Evolutionary conservation across 352 stramenopile species (phyloP), one percentile per base, ranked within the genome.

Genomic region (Phytopythium delawarense): DNA sequence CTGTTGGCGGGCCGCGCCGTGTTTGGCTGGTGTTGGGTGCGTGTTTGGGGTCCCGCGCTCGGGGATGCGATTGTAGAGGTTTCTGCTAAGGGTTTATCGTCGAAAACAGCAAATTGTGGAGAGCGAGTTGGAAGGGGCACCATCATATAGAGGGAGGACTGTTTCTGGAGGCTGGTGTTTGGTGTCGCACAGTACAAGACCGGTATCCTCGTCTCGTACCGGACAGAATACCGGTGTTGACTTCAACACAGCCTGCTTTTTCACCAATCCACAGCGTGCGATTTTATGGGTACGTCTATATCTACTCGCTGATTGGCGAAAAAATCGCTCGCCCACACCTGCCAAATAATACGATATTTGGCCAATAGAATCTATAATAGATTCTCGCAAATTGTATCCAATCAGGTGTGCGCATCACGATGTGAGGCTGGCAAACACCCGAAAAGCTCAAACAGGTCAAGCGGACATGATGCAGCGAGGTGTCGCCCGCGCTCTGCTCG

Each of bases 401-500:
- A 52, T 52, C 23, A 34, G 13, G n/a, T 9, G 21, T 23, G 23
- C 7, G 1, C 12, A 34, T 34, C 13, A 12, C 4, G 21, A 52
- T 34, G 46, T 52, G 46, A 12, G 46, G 46, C 46, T 52, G 46
- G 46, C 32, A 52, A 21, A 12, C 13, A 34, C 25, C 1, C 16
- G 45, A 51, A 32, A 51, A 51, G 44, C 45, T 35, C 46, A 34
- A 52, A 1, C 21, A 52, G 25, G 46, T 52, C 46, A 52, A 52
- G 46, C 46, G 9, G n/a, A 1, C 0, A 77, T 76, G 72, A 37
- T 81, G 61, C 65, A 72, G 58, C 73, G 70, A 62, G 51, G 62
- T 54, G 67, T 69, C 50, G 46, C 61, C 50, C 65, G 62, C 52
- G 39, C 66, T n/a, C 30, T 65, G 21, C 63, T 60, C 28, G 23